A percentile compares a stretch with the other conserved stretches of the same genome.
phyloP scores from a whole-genome alignment of 257 asterid genomes.

The Scutellaria minor region DNA sequence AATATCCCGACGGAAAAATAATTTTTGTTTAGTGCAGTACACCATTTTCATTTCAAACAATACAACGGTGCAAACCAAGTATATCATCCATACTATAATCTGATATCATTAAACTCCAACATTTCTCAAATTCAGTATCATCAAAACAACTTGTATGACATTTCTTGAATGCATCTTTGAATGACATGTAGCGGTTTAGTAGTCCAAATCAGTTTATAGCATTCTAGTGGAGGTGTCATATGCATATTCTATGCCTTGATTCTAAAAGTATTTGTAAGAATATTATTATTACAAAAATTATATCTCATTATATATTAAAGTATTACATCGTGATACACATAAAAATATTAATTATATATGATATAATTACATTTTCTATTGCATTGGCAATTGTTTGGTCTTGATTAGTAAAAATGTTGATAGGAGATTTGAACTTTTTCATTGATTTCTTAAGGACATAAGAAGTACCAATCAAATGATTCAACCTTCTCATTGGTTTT shows the following conservation, averaged over 20 bases:
- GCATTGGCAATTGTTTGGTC: background rate
- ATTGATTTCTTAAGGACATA: conserved; percentile 6
- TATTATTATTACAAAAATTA: background rate
- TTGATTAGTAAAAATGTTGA: background rate
- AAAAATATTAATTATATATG: too few relatives aligned
- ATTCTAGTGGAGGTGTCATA: conserved; percentile 12
- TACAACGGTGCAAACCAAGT: background rate
- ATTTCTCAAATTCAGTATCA: background rate
- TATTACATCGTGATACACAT: background rate
- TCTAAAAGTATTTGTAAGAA: background rate
- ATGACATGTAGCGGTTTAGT: background rate
- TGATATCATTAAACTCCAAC: background rate
- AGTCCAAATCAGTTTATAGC: background rate
- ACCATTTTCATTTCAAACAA: background rate
- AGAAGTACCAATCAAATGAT: conserved; percentile 7
- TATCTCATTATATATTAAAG: background rate
- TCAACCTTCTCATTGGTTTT: conserved; percentile 5
- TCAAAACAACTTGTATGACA: background rate
- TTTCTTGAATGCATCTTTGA: conserved; percentile 4
- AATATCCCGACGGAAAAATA: background rate
- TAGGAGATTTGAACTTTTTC: background rate
- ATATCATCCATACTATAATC: background rate
- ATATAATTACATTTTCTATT: background rate
- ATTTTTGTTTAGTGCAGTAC: background rate
- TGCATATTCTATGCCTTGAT: background rate